These are phyloP conservation scores for Globisporangium parvum DNA, from an alignment of 352 stramenopile species.

Conservation along the genomic window DNA sequence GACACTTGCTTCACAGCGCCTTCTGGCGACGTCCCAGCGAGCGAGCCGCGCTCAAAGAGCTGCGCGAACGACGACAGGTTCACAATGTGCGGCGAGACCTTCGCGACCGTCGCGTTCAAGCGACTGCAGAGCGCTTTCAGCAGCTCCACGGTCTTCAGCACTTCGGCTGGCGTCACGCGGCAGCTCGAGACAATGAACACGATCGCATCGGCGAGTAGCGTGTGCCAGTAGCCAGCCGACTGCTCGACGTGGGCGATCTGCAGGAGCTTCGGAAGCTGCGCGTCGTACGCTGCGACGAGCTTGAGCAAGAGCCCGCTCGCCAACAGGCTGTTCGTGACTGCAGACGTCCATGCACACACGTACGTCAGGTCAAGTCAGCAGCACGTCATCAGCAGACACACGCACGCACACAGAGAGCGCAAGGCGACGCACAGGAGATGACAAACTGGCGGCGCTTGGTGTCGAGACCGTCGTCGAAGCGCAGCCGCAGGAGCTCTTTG, in stretches of 20 bases:
- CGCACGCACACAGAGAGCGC: not conserved
- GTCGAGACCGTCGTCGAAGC: constrained; percentile 50
- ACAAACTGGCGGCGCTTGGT: constrained; percentile 59
- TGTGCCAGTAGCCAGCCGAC: constrained; percentile 73
- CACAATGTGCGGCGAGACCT: constrained; percentile 78
- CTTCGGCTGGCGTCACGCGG: constrained; percentile 41
- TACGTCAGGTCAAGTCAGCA: not conserved
- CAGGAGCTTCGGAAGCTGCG: constrained; percentile 46
- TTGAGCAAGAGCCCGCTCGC: constrained; percentile 41
- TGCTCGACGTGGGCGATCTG: constrained; percentile 53
- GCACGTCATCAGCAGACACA: not conserved
- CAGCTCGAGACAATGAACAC: constrained; percentile 58
- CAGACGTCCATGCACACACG: not conserved
- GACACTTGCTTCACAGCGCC: constrained; percentile 66
- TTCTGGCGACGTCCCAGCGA: constrained; percentile 56
- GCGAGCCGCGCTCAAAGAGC: constrained; percentile 61
- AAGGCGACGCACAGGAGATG: constrained; percentile 25
- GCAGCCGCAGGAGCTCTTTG: constrained; percentile 67
- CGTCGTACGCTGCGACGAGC: constrained; percentile 39
- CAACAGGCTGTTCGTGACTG: constrained; percentile 63
- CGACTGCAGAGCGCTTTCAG: constrained; percentile 52
- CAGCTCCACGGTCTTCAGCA: constrained; percentile 41
- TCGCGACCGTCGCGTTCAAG: constrained; percentile 49
- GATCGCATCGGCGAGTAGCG: constrained; percentile 58
- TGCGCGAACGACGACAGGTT: constrained; percentile 73